Percentiles rank a stretch among this genome's conserved stretches.
These are phyloP conservation scores for Fusarium acutatum DNA, from an alignment of 2,329 filamentous ascomycete genomes.

Conservation along the genomic window DNA sequence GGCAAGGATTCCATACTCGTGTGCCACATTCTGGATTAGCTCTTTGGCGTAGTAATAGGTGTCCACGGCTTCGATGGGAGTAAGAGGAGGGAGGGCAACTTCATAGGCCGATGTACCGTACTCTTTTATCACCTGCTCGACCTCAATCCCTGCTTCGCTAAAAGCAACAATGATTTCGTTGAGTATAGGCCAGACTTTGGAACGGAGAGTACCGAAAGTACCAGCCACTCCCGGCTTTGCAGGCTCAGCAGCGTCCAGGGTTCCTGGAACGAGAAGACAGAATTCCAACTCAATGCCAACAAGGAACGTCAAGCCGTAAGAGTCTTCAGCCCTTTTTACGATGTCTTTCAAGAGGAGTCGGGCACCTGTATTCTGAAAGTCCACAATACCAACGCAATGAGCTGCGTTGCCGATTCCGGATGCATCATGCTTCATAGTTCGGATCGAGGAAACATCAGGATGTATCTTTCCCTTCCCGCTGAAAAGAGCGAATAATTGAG, in stretches of 20 bases:
- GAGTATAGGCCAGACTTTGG: background rate
- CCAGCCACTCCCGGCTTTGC: background rate
- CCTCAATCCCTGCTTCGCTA: background rate
- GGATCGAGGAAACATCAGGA: background rate
- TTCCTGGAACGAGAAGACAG: background rate
- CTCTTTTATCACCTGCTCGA: conserved; percentile 5
- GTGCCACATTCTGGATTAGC: background rate
- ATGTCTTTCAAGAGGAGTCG: background rate
- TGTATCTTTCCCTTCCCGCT: background rate
- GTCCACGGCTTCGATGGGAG: background rate
- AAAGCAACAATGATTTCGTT: background rate
- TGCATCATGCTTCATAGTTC: background rate
- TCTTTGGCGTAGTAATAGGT: background rate
- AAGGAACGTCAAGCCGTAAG: background rate
- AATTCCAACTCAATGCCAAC: conserved; percentile 14
- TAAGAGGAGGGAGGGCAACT: background rate
- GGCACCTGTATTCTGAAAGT: background rate
- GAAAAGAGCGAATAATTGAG: background rate
- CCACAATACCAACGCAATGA: background rate
- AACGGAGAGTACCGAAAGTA: background rate
- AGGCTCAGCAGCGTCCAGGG: background rate
- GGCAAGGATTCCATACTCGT: background rate
- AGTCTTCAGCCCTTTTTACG: background rate
- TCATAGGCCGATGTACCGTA: conserved; percentile 5
- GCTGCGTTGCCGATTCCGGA: background rate